Base-by-base conservation (phyloP, 2,329 filamentous ascomycete species). In the Piedraia hortae region DNA sequence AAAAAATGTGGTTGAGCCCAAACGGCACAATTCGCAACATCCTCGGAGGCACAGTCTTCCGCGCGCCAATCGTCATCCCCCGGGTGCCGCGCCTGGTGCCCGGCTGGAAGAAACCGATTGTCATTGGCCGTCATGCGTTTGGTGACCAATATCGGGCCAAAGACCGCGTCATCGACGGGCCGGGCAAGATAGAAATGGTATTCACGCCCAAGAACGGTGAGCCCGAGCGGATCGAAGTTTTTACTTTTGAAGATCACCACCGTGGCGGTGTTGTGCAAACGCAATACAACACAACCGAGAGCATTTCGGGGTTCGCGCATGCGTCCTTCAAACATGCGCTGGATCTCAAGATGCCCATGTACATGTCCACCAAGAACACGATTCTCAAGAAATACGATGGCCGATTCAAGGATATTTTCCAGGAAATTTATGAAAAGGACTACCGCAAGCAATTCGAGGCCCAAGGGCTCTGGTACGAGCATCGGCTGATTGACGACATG, bases 331-430 rank as follows among this genome's bases (percentile, higher is more conserved):
- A 91, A 66, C 64, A 91, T 35, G 82, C 85, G 15, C 54, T 93
- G 20, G 58, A 64, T 48, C 85, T 90, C 62, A 57, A 57, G 31
- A 56, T 89, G 34, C 85, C 85, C n/a, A 59, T 97, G 41, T 97
- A 93, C 59, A 88, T 93, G 82, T 90, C 77, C 62, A 97, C 85
- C 51, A 97, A 97, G 71, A 93, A 93, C 62, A 97, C 85, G 37
- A 97, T 97, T 39, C 57, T 97, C 36, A 97, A 97, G 62, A 82
- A 80, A 50, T 97, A 97, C 53, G 85, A 97, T 44, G 85, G 85
- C 23, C 65, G 74, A 39, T 97, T 97, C 65, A 93, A 93, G 68
- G 85, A 97, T 44, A 88, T 93, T 48, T 97, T 97, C 66, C 74
- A 97, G 61, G 73, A 88, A 43, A 65, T 93, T 39, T 97, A 82